Evolutionary conservation across 257 asterid genomes (phyloP).

Genomic region (Petrea volubilis): DNA sequence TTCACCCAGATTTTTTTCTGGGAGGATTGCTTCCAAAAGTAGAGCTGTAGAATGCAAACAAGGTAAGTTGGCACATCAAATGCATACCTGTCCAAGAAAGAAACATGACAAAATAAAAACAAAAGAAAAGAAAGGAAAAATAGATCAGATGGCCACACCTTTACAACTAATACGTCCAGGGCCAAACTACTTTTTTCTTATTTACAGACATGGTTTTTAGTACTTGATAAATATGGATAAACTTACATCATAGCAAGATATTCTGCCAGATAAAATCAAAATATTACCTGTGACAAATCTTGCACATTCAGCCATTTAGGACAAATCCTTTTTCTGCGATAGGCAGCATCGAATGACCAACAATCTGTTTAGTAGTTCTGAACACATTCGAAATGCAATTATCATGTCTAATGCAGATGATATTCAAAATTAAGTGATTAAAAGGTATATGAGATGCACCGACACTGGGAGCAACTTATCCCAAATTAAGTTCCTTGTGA

Average conservation of each 20-base stretch:
- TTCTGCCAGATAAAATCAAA: constrained; percentile 4
- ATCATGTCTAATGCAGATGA: constrained; percentile 11
- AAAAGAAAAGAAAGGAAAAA: background rate
- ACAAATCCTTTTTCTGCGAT: constrained; percentile 85
- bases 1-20: background rate
- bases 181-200: background rate
- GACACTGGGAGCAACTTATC: constrained; percentile 2
- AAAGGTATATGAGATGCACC: constrained; percentile 9
- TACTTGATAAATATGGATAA: background rate
- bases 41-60: background rate
- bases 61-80: background rate
- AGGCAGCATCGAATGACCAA: constrained; percentile 89
- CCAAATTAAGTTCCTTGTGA: constrained; percentile 8
- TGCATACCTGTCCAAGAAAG: background rate
- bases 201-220: background rate
- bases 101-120: background rate
- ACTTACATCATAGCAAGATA: constrained; percentile 1
- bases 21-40: constrained; percentile 3
- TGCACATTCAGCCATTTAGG: constrained; percentile 98
- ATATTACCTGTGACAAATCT: constrained; percentile 83
- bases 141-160: background rate
- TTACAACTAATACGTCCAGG: background rate
- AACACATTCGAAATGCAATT: constrained; percentile 13
- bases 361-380: constrained; percentile 95
- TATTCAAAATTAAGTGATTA: background rate